These are phyloP conservation scores for Podaxis rugospora DNA, from an alignment of 768 basidiomycete species.

Conservation along the genomic window DNA sequence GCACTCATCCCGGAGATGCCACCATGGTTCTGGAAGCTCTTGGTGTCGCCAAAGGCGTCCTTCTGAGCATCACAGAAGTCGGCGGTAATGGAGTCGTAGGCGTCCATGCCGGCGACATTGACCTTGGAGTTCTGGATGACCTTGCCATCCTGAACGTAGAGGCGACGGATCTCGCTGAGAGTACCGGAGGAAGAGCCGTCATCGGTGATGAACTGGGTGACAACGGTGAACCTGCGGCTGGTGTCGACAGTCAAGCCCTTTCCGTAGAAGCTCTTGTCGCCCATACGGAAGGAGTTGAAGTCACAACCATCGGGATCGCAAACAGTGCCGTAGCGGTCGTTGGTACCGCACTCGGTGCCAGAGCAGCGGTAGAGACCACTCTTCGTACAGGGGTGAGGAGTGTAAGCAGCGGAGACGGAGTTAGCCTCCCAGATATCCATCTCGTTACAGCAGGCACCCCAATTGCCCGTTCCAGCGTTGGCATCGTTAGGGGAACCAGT, in stretches of 20 bases:
- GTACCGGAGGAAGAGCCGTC: conserved; percentile 32
- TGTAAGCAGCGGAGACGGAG: conserved; percentile 33
- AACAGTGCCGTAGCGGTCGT: conserved; percentile 19
- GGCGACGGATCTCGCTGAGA: conserved; percentile 11
- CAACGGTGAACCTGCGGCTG: conserved; percentile 10
- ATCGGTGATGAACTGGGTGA: conserved; percentile 40
- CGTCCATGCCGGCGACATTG: conserved; percentile 26
- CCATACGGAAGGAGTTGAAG: conserved; percentile 48
- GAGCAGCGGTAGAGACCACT: conserved; percentile 29
- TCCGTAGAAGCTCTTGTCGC: conserved; percentile 33
- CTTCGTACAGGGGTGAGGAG: conserved; percentile 33
- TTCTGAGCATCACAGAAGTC: conserved; percentile 32
- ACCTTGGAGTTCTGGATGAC: conserved; percentile 31
- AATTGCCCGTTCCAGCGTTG: conserved; percentile 34
- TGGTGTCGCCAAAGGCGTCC: conserved; percentile 29
- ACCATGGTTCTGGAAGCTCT: conserved; percentile 23
- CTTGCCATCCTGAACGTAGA: conserved; percentile 30
- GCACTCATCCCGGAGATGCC: conserved; percentile 31
- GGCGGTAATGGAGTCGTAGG: conserved; percentile 33
- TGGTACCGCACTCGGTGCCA: conserved; percentile 25
- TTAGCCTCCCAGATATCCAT: conserved; percentile 48
- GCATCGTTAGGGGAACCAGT: conserved; percentile 7
- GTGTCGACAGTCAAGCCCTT: conserved; percentile 27
- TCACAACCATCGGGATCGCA: conserved; percentile 45
- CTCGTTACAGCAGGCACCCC: conserved; percentile 38